Base-by-base conservation (phyloP, 2,329 filamentous ascomycete species). In the Cucurbitaria berberidis region DNA sequence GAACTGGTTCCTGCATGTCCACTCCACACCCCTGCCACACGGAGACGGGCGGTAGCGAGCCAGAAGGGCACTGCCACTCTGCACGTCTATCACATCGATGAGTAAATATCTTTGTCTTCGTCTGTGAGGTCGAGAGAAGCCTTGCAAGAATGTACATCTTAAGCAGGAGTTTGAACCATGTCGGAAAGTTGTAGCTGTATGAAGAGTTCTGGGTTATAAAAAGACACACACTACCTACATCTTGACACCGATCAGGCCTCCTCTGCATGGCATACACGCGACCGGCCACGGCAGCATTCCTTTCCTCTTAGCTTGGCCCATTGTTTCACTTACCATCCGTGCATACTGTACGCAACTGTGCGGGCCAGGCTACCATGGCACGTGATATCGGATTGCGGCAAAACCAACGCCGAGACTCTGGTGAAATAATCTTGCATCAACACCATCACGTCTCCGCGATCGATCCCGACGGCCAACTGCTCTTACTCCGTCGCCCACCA, bases 401-500 rank as follows among this genome's bases (percentile, higher is more conserved):
- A 45, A 52, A 47, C 32, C 18, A 11, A 35, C 32, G 50, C 55
- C 43, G 44, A 22, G 21, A 16, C 44, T 44, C 44, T 44, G 44
- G 49, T 36, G 52, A 55, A 58, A 58, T 48, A 51, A 55, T 55
- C 55, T 47, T 40, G 34, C 15, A 13, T 11, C 41, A 19, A 34
- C 50, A 16, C 27, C 42, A 9, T n/a, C 39, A 30, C 26, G 18
- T 15, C 38, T 5, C 42, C 13, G 27, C 42, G 30, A 34, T 34
- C 27, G 19, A 27, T 36, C 42, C 16, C 29, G 36, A 45, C 30
- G 19, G 29, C 49, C 55, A 24, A 43, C 47, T 35, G 34, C 42
- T 30, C 46, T 19, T 39, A 42, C 45, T 19, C 21, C 52, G n/a
- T 48, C 22, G 49, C 24, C 51, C 53, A 63, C 41, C 50, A 74